Percentiles rank a stretch among this genome's conserved stretches.
Conservation (phyloP, 768 basidiomycete genomes). For the Dentipellis sp. region DNA sequence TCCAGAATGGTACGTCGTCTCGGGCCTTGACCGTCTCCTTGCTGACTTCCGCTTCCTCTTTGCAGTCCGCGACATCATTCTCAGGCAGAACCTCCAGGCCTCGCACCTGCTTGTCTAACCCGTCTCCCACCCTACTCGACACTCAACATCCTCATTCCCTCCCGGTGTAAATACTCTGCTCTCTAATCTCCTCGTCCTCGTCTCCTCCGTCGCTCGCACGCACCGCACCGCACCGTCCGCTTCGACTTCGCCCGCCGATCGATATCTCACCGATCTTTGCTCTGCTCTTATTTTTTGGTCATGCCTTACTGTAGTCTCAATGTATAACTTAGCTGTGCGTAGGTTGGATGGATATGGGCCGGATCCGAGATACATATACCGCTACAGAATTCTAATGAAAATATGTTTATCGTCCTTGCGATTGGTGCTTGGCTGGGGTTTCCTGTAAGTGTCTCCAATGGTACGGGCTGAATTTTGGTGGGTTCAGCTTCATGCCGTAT, state of each 20-base stretch:
- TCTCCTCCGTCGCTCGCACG: background rate
- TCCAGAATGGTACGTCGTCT: constrained; percentile 48
- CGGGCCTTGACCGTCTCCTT: background rate
- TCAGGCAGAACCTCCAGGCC: constrained; percentile 44
- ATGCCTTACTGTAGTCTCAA: background rate
- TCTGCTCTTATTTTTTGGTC: background rate
- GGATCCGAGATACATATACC: background rate
- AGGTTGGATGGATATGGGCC: background rate
- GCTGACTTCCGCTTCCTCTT: background rate
- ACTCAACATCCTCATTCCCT: too few relatives aligned
- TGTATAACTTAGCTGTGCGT: background rate
- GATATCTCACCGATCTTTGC: background rate
- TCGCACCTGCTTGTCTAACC: background rate
- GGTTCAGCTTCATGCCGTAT: too few relatives aligned
- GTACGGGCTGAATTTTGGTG: too few relatives aligned
- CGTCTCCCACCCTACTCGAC: too few relatives aligned
- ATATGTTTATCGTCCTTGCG: too few relatives aligned
- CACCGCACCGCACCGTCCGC: background rate
- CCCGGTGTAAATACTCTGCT: too few relatives aligned
- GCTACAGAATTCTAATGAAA: background rate
- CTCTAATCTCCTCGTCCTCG: too few relatives aligned
- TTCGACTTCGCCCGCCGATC: background rate
- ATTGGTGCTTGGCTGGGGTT: too few relatives aligned
- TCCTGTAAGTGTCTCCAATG: too few relatives aligned
- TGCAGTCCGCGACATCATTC: constrained; percentile 50